phyloP scores from a whole-genome alignment of 2,329 filamentous ascomycete species.

The Penicillium sp. region DNA sequence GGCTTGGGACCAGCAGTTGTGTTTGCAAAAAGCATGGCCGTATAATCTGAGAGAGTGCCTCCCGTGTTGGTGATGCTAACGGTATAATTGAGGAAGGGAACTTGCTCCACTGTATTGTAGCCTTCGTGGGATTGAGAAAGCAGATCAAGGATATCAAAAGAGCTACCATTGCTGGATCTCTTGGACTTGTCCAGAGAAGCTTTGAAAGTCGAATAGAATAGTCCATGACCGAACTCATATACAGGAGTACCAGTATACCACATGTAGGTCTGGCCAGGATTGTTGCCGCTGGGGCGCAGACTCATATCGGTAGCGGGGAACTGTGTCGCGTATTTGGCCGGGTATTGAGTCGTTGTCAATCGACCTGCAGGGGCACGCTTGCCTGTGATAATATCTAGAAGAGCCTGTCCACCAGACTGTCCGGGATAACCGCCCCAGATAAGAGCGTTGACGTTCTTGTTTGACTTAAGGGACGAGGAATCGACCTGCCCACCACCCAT shows the following conservation, averaged over 20 bases:
- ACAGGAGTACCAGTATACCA: slow-evolving; percentile 49
- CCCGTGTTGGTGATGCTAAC: slow-evolving; percentile 45
- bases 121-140: slow-evolving; percentile 32
- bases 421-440: slow-evolving; percentile 52
- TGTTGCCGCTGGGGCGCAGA: slow-evolving; percentile 42
- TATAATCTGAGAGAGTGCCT: slow-evolving; percentile 43
- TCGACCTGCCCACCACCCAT: slow-evolving; percentile 53
- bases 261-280: slow-evolving; percentile 51
- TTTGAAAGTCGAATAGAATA: slow-evolving; percentile 50
- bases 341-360: slow-evolving; percentile 46
- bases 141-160: slow-evolving; percentile 41
- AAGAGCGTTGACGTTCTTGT: slow-evolving; percentile 46
- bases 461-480: slow-evolving; percentile 42
- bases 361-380: slow-evolving; percentile 47
- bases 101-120: slow-evolving; percentile 37
- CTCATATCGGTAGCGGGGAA: slow-evolving; percentile 48
- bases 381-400: slow-evolving; percentile 49
- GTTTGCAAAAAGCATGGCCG: slow-evolving; percentile 45
- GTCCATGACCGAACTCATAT: slow-evolving; percentile 48
- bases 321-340: slow-evolving; percentile 46
- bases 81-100: slow-evolving; percentile 43
- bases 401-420: slow-evolving; percentile 47
- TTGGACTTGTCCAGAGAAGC: slow-evolving; percentile 10
- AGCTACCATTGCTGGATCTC: background rate
- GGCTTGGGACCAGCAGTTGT: slow-evolving; percentile 46